Evolutionary conservation across 2,329 filamentous ascomycete genomes (phyloP).

Genomic region (Biscogniauxia marginata): DNA sequence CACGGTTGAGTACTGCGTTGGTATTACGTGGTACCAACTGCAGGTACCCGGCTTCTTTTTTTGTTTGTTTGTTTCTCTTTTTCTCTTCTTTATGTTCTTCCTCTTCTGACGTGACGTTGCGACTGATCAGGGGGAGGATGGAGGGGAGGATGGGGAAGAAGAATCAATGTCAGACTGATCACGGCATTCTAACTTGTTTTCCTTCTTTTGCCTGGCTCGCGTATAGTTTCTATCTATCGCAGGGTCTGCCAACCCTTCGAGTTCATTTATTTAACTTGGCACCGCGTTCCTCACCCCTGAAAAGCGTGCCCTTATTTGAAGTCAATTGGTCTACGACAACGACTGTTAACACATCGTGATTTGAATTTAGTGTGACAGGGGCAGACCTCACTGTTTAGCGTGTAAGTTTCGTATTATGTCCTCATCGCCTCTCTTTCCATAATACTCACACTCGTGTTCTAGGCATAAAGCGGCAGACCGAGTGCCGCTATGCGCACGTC

Average conservation of each 20-base stretch:
- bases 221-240: not conserved
- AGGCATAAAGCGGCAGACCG: slow-evolving; percentile 74
- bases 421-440: slow-evolving; percentile 1
- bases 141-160: not conserved
- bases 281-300: not conserved
- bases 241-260: not conserved
- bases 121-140: not conserved
- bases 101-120: not conserved
- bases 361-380: slow-evolving; percentile 65
- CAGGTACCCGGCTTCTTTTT: slow-evolving; percentile 6
- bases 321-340: not conserved
- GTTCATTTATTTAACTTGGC: not conserved
- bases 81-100: not conserved
- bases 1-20: slow-evolving; percentile 21
- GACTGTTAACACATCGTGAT: not conserved
- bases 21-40: slow-evolving; percentile 28
- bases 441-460: slow-evolving; percentile 31
- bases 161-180: not conserved
- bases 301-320: not conserved
- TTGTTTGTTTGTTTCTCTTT: too few relatives aligned
- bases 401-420: slow-evolving; percentile 44
- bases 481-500: slow-evolving; percentile 73
- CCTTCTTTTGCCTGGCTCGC: not conserved
- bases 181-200: too few relatives aligned
- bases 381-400: slow-evolving; percentile 65